phyloP scores from a whole-genome alignment of 1,284 basidiomycete species.

The Termitomyces sp. region DNA sequence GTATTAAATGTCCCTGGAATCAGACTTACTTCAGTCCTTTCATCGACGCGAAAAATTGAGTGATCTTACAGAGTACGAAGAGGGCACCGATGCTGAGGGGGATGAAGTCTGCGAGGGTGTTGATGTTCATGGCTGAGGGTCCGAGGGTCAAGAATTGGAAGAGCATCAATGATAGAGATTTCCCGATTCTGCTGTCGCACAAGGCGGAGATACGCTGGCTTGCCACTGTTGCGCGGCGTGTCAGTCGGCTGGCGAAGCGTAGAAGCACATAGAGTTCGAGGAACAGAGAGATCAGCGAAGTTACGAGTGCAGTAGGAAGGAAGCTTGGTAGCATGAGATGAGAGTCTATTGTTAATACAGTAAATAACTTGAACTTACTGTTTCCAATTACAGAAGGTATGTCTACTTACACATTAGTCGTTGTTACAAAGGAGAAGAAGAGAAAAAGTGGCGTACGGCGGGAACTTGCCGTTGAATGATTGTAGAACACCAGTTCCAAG shows the following conservation, averaged over 20 bases:
- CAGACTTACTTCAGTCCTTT: background rate
- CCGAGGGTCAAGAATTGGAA: constrained; percentile 43
- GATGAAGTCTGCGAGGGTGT: constrained; percentile 40
- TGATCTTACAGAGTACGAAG: constrained; percentile 38
- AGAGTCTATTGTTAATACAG: background rate
- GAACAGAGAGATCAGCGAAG: constrained; percentile 36
- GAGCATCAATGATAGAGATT: constrained; percentile 38
- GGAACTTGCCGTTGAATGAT: too few species aligned
- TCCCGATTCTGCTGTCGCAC: constrained; percentile 29
- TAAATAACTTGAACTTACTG: constrained; percentile 5
- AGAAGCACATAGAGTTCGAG: constrained; percentile 40
- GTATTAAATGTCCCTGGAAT: constrained; percentile 12
- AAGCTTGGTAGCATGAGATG: constrained; percentile 27
- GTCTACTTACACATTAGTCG: background rate
- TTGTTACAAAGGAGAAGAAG: background rate
- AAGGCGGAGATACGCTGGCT: constrained; percentile 23
- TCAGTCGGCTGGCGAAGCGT: constrained; percentile 32
- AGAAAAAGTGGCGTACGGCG: constrained; percentile 23
- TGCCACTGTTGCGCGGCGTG: constrained; percentile 23
- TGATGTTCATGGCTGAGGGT: constrained; percentile 35
- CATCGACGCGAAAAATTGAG: background rate
- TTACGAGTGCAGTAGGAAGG: constrained; percentile 37
- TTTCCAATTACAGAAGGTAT: constrained; percentile 13
- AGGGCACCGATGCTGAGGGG: constrained; percentile 46
- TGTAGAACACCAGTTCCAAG: constrained; percentile 35